A percentile compares a stretch with the other conserved stretches of the same genome.
These are phyloP conservation scores for Emericellopsis terricola DNA, from an alignment of 495 filamentous ascomycete species.

Conservation along the genomic window DNA sequence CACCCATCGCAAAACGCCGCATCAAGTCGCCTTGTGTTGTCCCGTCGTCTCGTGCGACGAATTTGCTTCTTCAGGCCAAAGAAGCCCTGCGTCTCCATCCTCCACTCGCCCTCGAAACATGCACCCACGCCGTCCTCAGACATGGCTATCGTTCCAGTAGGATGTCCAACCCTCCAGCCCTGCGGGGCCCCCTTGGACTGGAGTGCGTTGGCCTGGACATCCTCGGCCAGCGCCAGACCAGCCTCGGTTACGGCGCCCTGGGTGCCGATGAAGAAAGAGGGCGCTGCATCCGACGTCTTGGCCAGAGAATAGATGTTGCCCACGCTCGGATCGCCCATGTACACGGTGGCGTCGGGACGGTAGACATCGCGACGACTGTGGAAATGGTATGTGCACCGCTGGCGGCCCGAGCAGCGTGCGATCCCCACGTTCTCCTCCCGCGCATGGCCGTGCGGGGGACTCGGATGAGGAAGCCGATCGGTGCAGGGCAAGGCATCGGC, in stretches of 20 bases:
- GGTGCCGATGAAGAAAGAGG: slow-evolving; percentile 22
- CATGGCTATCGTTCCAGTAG: neutral
- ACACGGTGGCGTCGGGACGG: slow-evolving; percentile 23
- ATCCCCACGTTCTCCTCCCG: neutral
- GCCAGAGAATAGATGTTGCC: slow-evolving; percentile 16
- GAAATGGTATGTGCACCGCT: slow-evolving; percentile 21
- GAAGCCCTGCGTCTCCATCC: neutral
- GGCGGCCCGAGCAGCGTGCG: neutral
- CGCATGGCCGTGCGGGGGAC: slow-evolving; percentile 10
- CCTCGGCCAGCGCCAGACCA: slow-evolving; percentile 4
- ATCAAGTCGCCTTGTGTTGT: too few relatives aligned
- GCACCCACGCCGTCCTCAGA: neutral
- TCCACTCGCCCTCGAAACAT: neutral
- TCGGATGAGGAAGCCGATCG: slow-evolving; percentile 13
- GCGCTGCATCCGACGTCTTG: slow-evolving; percentile 19
- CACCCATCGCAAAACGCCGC: too few relatives aligned
- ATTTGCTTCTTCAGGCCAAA: too few relatives aligned
- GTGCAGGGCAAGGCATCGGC: slow-evolving; percentile 21
- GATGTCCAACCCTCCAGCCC: neutral
- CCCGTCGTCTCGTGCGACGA: too few relatives aligned
- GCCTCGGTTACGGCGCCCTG: slow-evolving; percentile 20
- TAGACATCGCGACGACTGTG: slow-evolving; percentile 20
- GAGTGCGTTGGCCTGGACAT: neutral
- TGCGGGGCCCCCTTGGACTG: neutral
- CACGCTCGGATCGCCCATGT: slow-evolving; percentile 9